These are phyloP conservation scores for Abelmoschus esculentus DNA, from an alignment of 345 rosid genomes.

Conservation along the genomic window DNA sequence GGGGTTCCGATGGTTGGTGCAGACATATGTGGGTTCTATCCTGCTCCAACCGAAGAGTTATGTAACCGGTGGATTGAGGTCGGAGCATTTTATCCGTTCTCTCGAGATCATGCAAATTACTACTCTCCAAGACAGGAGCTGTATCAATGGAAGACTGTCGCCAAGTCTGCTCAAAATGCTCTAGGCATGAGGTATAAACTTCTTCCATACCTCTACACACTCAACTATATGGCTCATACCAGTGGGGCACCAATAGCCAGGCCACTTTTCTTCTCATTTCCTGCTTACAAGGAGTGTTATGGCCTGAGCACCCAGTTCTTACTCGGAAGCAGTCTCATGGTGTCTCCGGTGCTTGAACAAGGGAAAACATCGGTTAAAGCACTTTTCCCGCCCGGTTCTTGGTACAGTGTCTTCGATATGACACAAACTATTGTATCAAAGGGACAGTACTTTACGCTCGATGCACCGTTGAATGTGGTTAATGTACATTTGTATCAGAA, in stretches of 20 bases:
- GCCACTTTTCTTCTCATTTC: slow-evolving; percentile 97
- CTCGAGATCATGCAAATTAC: slow-evolving; percentile 89
- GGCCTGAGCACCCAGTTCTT: slow-evolving; percentile 85
- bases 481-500: slow-evolving; percentile 82
- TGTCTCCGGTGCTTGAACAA: slow-evolving; percentile 84
- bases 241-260: slow-evolving; percentile 91
- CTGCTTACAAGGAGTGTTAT: slow-evolving; percentile 52
- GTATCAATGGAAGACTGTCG: slow-evolving; percentile 84
- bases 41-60: slow-evolving; percentile 85
- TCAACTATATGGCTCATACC: slow-evolving; percentile 73
- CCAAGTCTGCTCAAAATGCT: slow-evolving; percentile 82
- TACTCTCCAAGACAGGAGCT: slow-evolving; percentile 97
- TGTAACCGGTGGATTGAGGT: slow-evolving; percentile 98
- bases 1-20: slow-evolving; percentile 98
- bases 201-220: slow-evolving; percentile 80
- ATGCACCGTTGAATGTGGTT: slow-evolving; percentile 70
- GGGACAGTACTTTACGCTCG: slow-evolving; percentile 51
- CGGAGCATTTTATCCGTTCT: slow-evolving; percentile 90
- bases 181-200: slow-evolving; percentile 92
- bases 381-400: slow-evolving; percentile 81
- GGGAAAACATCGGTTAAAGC: slow-evolving; percentile 64
- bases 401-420: slow-evolving; percentile 87
- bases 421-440: slow-evolving; percentile 43
- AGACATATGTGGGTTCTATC: slow-evolving; percentile 94
- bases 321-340: slow-evolving; percentile 80